A percentile compares a stretch with the other conserved stretches of the same genome.
Conservation (phyloP, 176 grass and related monocot species). For the Triticum dicoccoides region DNA sequence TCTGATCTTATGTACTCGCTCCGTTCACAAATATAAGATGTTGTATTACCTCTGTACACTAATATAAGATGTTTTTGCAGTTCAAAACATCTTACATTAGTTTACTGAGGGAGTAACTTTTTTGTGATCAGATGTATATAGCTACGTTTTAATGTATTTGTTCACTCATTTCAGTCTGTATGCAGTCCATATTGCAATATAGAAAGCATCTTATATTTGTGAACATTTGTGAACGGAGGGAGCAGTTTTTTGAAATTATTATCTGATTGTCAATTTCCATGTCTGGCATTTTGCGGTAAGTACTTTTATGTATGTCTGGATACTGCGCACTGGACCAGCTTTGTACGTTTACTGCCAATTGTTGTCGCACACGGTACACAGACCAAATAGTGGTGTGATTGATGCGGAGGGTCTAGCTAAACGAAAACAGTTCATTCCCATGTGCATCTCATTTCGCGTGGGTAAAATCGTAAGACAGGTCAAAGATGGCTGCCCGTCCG, state of each 20-base stretch:
- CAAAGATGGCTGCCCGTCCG: conserved; percentile 16
- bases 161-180: too few species aligned
- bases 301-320: not conserved
- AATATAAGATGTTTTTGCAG: too few species aligned
- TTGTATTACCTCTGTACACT: too few species aligned
- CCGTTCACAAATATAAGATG: too few species aligned
- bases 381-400: not conserved
- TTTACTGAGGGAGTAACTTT: too few species aligned
- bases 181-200: too few species aligned
- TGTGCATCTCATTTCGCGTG: not conserved
- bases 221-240: too few species aligned
- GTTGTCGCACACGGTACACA: not conserved
- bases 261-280: not conserved
- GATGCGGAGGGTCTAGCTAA: not conserved
- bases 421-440: not conserved
- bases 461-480: conserved; percentile 19
- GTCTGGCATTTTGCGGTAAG: not conserved
- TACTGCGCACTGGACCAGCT: not conserved
- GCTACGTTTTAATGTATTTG: too few species aligned
- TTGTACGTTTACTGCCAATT: not conserved
- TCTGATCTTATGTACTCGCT: not conserved
- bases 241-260: not conserved
- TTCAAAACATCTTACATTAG: too few species aligned
- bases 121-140: too few species aligned
- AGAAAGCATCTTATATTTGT: too few species aligned